Evolutionary conservation across 2,329 filamentous ascomycete genomes (phyloP), one percentile per base, ranked within the genome.

Genomic region (Pseudocercospora macadamiae): DNA sequence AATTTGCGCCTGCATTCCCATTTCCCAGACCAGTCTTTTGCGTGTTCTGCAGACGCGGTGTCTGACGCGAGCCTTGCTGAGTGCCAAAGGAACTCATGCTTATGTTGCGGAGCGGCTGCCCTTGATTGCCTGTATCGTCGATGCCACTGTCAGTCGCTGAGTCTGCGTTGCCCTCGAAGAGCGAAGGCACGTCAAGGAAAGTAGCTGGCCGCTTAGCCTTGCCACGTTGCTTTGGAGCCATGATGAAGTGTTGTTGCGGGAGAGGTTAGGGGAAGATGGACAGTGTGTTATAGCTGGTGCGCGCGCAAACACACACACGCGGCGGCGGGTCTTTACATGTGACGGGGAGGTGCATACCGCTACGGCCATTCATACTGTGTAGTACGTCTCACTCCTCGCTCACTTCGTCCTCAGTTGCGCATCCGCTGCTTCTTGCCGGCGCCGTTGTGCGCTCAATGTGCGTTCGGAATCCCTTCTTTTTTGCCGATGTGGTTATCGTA

Each of bases 81-180:
- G 68, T 49, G 26, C 79, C 77, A 71, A 84, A 86, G 71, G 79
- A 75, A 58, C 74, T 76, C 68, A 80, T 77, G 61, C 80, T 78
- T 73, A 84, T 80, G 60, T 76, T 77, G 71, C 81, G 79, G 64
- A 84, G 75, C 73, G 82, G 80, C 63, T 61, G 59, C 52, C 60
- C 57, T 55, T 66, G 64, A 49, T 55, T 56, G 48, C 65, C 65
- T 65, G 52, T 51, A 30, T 61, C 57, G 47, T 60, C 54, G 51
- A 45, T 36, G 42, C 54, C 54, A 39, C 55, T 57, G 63, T 67
- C 58, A 67, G 65, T 64, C 25, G 57, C 39, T 36, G 45, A 23
- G 16, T 28, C 48, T 21, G 28, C 23, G 10, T 14, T 25, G 10
- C 4, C 9, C 4, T 47, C 47, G 16, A 49, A 49, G 26, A 32